Evolutionary conservation across 2,329 filamentous ascomycete genomes (phyloP).

Genomic region (Aureobasidium uvarum): DNA sequence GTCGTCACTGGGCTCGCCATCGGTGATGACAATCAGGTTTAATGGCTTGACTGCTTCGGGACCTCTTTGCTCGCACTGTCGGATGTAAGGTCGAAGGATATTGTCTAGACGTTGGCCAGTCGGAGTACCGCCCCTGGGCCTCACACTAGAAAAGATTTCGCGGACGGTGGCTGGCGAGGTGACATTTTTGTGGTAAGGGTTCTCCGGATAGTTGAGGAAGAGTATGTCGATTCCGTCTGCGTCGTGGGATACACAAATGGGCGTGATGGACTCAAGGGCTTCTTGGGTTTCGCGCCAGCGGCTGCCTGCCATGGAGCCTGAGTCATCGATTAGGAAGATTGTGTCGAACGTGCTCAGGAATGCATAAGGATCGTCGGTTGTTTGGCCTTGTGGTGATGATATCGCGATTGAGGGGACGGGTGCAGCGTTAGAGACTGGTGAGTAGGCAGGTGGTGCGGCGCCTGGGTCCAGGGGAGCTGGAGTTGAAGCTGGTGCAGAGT

Average conservation of each 20-base stretch:
- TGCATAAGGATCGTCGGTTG: slow-evolving; percentile 65
- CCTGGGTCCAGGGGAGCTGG: neutral
- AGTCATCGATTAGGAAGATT: slow-evolving; percentile 87
- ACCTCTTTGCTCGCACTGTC: slow-evolving; percentile 46
- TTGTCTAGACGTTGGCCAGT: slow-evolving; percentile 69
- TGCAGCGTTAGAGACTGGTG: slow-evolving; percentile 45
- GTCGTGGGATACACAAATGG: slow-evolving; percentile 78
- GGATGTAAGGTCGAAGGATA: slow-evolving; percentile 73
- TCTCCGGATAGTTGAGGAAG: slow-evolving; percentile 74
- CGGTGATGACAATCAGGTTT: slow-evolving; percentile 91
- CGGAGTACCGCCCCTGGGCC: slow-evolving; percentile 66
- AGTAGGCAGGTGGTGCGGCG: slow-evolving; percentile 40
- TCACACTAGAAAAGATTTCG: slow-evolving; percentile 66
- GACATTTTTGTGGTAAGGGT: slow-evolving; percentile 64
- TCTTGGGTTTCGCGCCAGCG: slow-evolving; percentile 72
- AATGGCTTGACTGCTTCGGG: slow-evolving; percentile 64
- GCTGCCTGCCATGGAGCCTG: slow-evolving; percentile 76
- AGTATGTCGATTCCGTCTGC: slow-evolving; percentile 84
- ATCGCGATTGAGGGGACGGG: slow-evolving; percentile 34
- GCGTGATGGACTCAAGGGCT: slow-evolving; percentile 71
- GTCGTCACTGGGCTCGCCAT: slow-evolving; percentile 79
- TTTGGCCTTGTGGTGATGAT: slow-evolving; percentile 28
- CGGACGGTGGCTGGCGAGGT: slow-evolving; percentile 57
- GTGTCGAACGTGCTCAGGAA: slow-evolving; percentile 83
- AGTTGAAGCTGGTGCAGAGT: neutral